Evolutionary conservation across 805 yeast genomes (phyloP).

Genomic region (Nakazawaea sp.): DNA sequence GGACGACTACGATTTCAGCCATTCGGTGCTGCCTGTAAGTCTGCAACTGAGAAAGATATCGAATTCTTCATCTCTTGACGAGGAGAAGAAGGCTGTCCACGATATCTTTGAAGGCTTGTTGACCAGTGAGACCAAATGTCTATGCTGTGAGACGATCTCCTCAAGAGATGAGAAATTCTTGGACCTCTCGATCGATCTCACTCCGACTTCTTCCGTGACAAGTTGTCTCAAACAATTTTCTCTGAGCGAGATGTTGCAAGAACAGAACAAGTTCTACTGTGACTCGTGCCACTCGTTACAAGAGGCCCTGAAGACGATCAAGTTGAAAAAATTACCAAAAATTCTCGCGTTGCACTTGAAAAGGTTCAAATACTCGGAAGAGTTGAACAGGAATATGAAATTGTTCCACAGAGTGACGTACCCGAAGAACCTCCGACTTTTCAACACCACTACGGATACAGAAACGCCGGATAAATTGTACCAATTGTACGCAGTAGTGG

Average conservation of each 20-base stretch:
- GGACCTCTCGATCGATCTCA: slow-evolving; percentile 82
- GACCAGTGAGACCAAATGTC: slow-evolving; percentile 83
- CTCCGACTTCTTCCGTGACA: slow-evolving; percentile 66
- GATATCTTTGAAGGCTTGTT: slow-evolving; percentile 77
- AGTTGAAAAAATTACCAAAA: slow-evolving; percentile 69
- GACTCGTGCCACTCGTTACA: slow-evolving; percentile 85
- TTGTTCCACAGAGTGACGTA: slow-evolving; percentile 80
- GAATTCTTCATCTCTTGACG: slow-evolving; percentile 6
- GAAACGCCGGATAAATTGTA: slow-evolving; percentile 52
- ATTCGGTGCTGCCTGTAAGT: background rate
- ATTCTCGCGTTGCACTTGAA: slow-evolving; percentile 80
- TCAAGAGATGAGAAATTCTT: slow-evolving; percentile 80
- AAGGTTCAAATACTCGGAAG: slow-evolving; percentile 87
- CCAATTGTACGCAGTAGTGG: slow-evolving; percentile 80
- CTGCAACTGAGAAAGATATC: slow-evolving; percentile 4
- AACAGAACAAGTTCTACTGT: slow-evolving; percentile 88
- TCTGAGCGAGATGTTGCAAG: slow-evolving; percentile 78
- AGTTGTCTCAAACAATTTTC: slow-evolving; percentile 77
- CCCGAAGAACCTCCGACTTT: slow-evolving; percentile 64
- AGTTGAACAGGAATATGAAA: slow-evolving; percentile 73
- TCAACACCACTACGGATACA: slow-evolving; percentile 57
- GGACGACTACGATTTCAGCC: slow-evolving; percentile 20
- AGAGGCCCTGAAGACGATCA: slow-evolving; percentile 89
- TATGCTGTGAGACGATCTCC: slow-evolving; percentile 79
- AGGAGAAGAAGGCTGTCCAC: slow-evolving; percentile 44